Evolutionary conservation across 257 asterid species (phyloP).

Genomic region (Solanum lycopersicoides): DNA sequence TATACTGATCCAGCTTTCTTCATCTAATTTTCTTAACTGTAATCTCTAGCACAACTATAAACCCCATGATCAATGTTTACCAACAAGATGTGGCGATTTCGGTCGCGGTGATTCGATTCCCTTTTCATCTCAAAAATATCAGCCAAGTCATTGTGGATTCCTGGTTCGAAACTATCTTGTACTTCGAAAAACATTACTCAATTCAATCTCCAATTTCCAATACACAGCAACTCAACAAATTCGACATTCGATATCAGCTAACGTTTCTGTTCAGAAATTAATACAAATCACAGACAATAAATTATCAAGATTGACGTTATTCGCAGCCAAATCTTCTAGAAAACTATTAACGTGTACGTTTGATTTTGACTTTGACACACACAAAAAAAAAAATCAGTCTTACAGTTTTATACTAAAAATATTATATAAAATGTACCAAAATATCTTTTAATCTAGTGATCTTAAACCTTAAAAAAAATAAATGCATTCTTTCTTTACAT

Average conservation of each 20-base stretch:
- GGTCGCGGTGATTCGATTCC: conserved; percentile 61
- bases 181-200: not conserved
- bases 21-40: not conserved
- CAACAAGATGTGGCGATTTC: conserved; percentile 33
- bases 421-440: not conserved
- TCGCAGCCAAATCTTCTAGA: not conserved
- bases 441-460: not conserved
- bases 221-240: conserved; percentile 11
- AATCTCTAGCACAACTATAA: not conserved
- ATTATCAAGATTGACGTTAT: not conserved
- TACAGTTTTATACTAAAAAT: not conserved
- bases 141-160: conserved; percentile 13
- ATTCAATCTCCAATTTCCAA: conserved; percentile 10
- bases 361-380: not conserved
- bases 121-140: conserved; percentile 27
- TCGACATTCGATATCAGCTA: conserved; percentile 1
- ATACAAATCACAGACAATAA: conserved; percentile 20
- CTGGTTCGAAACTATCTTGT: conserved; percentile 25
- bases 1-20: not conserved
- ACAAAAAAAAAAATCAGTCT: not conserved
- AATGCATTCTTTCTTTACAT: not conserved
- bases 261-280: conserved; percentile 8
- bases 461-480: too few relatives aligned
- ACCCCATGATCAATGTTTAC: conserved; percentile 50
- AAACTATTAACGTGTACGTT: not conserved